Evolutionary conservation across 306 rosid species (phyloP).

Genomic region (Fragaria iinumae): DNA sequence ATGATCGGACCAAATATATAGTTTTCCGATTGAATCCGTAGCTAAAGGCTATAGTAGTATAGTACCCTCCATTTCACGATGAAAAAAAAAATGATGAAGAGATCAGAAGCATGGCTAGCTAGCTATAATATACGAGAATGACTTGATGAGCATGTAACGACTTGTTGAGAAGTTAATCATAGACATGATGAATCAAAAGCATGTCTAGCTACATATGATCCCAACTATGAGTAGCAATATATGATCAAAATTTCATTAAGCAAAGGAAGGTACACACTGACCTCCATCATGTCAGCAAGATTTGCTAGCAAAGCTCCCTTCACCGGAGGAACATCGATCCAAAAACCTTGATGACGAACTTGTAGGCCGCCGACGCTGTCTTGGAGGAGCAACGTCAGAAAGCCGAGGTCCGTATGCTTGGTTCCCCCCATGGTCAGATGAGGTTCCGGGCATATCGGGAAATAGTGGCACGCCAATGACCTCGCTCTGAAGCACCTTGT

Average conservation of each 20-base stretch:
- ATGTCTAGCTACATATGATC: not conserved
- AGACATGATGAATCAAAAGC: not conserved
- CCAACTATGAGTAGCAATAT: not conserved
- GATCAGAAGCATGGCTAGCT: too few species aligned
- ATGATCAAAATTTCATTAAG: not conserved
- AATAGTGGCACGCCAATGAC: slow-evolving; percentile 22
- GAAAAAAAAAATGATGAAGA: too few species aligned
- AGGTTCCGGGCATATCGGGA: slow-evolving; percentile 30
- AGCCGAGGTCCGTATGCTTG: slow-evolving; percentile 21
- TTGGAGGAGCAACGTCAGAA: slow-evolving; percentile 28
- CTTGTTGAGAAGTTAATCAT: not conserved
- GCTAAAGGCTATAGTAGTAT: too few species aligned
- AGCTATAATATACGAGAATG: too few species aligned
- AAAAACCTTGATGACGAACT: slow-evolving; percentile 21
- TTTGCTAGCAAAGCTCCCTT: slow-evolving; percentile 23
- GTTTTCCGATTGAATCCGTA: not conserved
- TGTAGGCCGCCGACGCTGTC: slow-evolving; percentile 26
- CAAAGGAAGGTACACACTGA: not conserved
- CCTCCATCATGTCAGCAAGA: slow-evolving; percentile 30
- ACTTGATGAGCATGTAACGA: not conserved
- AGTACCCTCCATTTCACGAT: too few species aligned
- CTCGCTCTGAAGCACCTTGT: slow-evolving; percentile 20
- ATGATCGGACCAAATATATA: not conserved
- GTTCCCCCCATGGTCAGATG: slow-evolving; percentile 22
- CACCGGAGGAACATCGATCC: slow-evolving; percentile 23